Base-by-base conservation (phyloP, 2,329 filamentous ascomycete species). In the Anthostomella pinea region DNA sequence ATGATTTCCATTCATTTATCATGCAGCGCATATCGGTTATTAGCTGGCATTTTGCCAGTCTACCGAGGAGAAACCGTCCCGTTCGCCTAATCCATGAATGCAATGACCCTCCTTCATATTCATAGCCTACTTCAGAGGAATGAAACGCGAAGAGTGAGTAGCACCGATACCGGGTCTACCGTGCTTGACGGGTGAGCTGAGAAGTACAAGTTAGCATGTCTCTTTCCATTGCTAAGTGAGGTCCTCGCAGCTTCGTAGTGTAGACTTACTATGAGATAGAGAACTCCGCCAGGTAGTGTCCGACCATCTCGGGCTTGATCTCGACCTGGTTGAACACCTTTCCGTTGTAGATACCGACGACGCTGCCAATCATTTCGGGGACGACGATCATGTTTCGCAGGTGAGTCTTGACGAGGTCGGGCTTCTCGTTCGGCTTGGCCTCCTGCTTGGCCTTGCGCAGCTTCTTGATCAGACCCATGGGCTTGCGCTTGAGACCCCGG, bases 261-360 rank as follows among this genome's bases (percentile, higher is more conserved):
- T 11, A 34, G 54, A 88, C 87, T 62, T 86, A 95, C 88, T 98
- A 98, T 78, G 91, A 93, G 79, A 98, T 98, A 58, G 90, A 96
- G 83, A 98, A 98, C 77, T 98, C 93, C 66, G 80, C 93, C 57
- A 98, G 81, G 81, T 51, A 48, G 45, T 97, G 91, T 70, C 93
- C 93, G 73, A 98, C 93, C 93, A 98, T 98, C 82, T 98, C 93
- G 62, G 93, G 93, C 85, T 96, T 96, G 79, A 98, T 93, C 76
- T 98, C 93, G 63, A 98, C 90, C 82, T 96, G 91, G 85, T 98
- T 98, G 87, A 98, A 98, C 76, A 97, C 90, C 85, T 98, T 98
- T 69, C 93, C 93, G 58, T 88, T 95, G 87, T 98, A 98, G 80
- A 98, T 93, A 69, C 90, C 93, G 64, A 98, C 86, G 64, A 98